Conservation (phyloP, 108 stramenopile species). For the Pseudonitzschia multiseries region DNA sequence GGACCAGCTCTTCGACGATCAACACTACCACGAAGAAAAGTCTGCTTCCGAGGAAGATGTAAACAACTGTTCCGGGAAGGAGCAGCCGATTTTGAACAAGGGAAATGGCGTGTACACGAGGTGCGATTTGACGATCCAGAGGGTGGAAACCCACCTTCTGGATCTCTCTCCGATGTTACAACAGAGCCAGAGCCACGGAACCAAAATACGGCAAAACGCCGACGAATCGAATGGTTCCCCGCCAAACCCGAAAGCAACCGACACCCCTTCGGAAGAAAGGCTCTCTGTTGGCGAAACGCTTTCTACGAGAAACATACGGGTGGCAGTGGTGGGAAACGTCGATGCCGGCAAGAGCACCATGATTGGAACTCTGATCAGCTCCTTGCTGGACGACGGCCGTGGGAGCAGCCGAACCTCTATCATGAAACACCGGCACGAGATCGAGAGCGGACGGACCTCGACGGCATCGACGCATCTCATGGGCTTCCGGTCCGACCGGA, state of each 20-base stretch:
- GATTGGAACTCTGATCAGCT: slow-evolving; percentile 92
- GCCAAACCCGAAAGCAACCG: too few relatives aligned
- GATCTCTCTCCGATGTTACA: slow-evolving; percentile 65
- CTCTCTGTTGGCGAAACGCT: slow-evolving; percentile 68
- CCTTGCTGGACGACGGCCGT: slow-evolving; percentile 93
- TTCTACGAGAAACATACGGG: slow-evolving; percentile 83
- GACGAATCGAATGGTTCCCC: too few relatives aligned
- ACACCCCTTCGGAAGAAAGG: slow-evolving; percentile 9
- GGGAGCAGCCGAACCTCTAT: slow-evolving; percentile 91
- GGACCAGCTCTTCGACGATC: slow-evolving; percentile 38
- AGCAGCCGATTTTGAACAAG: slow-evolving; percentile 29
- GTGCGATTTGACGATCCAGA: slow-evolving; percentile 68
- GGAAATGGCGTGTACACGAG: slow-evolving; percentile 59
- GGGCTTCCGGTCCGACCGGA: slow-evolving; percentile 88
- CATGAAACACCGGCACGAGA: slow-evolving; percentile 98
- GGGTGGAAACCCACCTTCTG: slow-evolving; percentile 80
- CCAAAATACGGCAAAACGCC: slow-evolving; percentile 16
- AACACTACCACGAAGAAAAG: slow-evolving; percentile 44
- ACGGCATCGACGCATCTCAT: slow-evolving; percentile 92
- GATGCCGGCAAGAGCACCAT: slow-evolving; percentile 96
- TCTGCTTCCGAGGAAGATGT: slow-evolving; percentile 42
- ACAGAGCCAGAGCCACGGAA: slow-evolving; percentile 18
- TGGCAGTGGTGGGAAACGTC: slow-evolving; percentile 98
- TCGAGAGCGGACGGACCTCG: slow-evolving; percentile 95
- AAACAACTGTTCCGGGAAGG: slow-evolving; percentile 1